Evolutionary conservation across 1,139 yeast species (phyloP), one percentile per base, ranked within the genome.

Genomic region (Debaryomyces fabryi): DNA sequence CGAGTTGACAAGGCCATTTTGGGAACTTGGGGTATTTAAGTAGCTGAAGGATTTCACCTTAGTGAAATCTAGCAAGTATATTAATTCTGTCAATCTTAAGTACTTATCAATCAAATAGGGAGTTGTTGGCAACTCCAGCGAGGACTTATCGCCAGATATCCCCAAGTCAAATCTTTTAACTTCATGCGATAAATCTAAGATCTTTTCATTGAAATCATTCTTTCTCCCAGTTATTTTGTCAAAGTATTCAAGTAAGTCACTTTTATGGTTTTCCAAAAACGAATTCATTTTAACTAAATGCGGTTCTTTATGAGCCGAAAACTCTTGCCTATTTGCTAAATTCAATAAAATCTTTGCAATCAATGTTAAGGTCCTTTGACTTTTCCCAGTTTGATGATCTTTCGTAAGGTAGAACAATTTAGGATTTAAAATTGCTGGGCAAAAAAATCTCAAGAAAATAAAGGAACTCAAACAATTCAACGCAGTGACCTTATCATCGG

Each of bases 351-450:
- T 77, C 61, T 93, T 93, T n/a, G 97, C 90, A 13, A 91, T 72
- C 39, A 91, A 68, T 0, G 96, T 89, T 46, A 92, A 68, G 0
- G 96, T 86, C 49, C 96, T 75, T 58, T 90, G 93, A 1, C 85
- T 76, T 16, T 74, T 74, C 0, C 91, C 89, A 9, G 83, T 76
- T 50, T 90, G 90, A 58, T 88, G 93, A 42, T 79, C 76, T 49
- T 81, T 79, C 1, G 90, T 81, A 44, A 93, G 72, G 53, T 85
- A 84, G 63, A 90, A 91, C 42, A 90, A 67, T 59, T 90, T 90
- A 0, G 98, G 98, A 59, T 90, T 91, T 58, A 93, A 71, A 38
- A 93, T 81, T 0, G 96, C 96, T 0, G 98, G 98, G 60, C 97
- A 92, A 57, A 90, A 83, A 63, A 89, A 91, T 52, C 98, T 72